These are phyloP conservation scores for Pisolithus tinctorius DNA, from an alignment of 768 basidiomycete species.

Conservation along the genomic window DNA sequence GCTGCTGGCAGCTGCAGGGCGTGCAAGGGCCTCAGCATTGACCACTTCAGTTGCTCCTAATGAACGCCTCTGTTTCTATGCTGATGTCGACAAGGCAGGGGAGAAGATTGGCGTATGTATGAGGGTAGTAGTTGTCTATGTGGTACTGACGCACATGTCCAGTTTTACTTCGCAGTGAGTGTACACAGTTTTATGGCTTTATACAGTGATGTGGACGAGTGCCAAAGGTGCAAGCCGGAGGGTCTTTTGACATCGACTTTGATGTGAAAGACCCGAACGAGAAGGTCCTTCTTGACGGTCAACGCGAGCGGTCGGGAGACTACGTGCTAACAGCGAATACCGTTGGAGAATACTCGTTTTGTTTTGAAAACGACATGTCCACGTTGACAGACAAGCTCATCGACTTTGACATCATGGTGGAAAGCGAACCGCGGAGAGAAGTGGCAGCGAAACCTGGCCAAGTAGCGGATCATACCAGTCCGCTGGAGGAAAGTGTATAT, in stretches of 20 bases:
- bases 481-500: conserved; percentile 94
- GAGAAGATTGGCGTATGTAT: conserved; percentile 80
- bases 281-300: conserved; percentile 80
- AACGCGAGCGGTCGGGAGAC: conserved; percentile 91
- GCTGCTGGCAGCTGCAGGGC: conserved; percentile 27
- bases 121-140: neutral
- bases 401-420: conserved; percentile 96
- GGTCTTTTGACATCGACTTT: conserved; percentile 94
- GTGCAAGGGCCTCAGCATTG: conserved; percentile 54
- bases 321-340: conserved; percentile 93
- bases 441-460: conserved; percentile 84
- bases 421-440: conserved; percentile 90
- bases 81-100: conserved; percentile 91
- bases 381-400: conserved; percentile 91
- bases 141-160: conserved; percentile 9
- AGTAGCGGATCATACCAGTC: conserved; percentile 86
- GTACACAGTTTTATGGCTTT: neutral
- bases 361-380: conserved; percentile 97
- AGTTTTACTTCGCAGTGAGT: conserved; percentile 97
- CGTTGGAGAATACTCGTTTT: conserved; percentile 89
- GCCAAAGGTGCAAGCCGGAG: conserved; percentile 86
- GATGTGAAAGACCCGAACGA: conserved; percentile 88
- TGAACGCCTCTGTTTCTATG: conserved; percentile 87
- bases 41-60: conserved; percentile 76
- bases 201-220: neutral